Evolutionary conservation across 306 rosid genomes (phyloP), one percentile per base, ranked within the genome.

Genomic region (Notholithocarpus densiflorus): DNA sequence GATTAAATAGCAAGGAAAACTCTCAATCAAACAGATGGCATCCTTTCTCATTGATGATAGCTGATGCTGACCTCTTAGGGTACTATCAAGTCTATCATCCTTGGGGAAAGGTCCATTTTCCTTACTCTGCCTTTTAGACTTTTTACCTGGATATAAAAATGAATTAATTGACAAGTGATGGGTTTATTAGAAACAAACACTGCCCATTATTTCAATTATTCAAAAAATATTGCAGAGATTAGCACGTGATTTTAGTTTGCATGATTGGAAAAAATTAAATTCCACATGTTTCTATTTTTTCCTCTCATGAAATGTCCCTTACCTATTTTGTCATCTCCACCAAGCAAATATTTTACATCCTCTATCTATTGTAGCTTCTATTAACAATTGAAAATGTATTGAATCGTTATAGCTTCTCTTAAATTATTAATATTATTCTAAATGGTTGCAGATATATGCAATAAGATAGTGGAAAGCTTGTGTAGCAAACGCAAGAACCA

Each of bases 401-500:
- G 56, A 19, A 32, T 31, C 18, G 23, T 52, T 32, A 76, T 61
- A 32, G 75, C 81, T 69, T 45, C 55, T 64, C 27, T 56, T 61
- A 23, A 68, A 53, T 51, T 80, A 40, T 78, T 69, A 48, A 68
- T 82, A 65, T 72, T 86, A 70, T 54, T 80, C 69, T 71, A 21
- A 74, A 70, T 77, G 79, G 72, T 27, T 89, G 91, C 94, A 95
- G 99, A 93, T 57, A 52, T 88, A 74, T 93, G 99, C 74, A 97
- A 95, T 81, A 95, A 90, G 89, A 87, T 95, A 82, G 98, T 93
- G 81, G 96, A 91, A 75, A 89, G 82, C 87, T 90, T 95, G 88
- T 93, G 90, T 80, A 89, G 90, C 90, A 95, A 88, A 83, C 87
- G 94, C 86, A 89, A 84, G 88, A 95, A 81, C 77, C 92, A 91